These are phyloP conservation scores for Zymoseptoria passerinii DNA, from an alignment of 2,329 filamentous ascomycete species.

Conservation along the genomic window DNA sequence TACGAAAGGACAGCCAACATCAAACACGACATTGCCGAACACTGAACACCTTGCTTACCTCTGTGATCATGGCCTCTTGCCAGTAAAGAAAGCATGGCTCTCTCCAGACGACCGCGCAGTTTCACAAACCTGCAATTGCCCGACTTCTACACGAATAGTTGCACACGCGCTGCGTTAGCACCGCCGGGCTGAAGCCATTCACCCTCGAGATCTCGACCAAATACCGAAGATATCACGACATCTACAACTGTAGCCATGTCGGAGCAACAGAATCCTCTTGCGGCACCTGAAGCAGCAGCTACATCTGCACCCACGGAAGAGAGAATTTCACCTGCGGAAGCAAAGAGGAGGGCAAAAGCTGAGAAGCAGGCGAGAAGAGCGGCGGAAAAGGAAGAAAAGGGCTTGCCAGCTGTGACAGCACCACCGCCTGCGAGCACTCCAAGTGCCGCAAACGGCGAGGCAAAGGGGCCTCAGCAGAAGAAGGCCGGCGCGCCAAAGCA, in stretches of 20 bases:
- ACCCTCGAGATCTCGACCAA: not conserved
- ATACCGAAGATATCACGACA: not conserved
- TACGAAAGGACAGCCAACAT: not conserved
- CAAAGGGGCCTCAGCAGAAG: constrained; percentile 9
- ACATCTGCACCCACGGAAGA: constrained; percentile 17
- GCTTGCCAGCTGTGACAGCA: constrained; percentile 8
- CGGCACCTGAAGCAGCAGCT: constrained; percentile 11
- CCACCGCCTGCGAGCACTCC: not conserved
- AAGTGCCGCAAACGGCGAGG: constrained; percentile 6
- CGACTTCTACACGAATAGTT: not conserved
- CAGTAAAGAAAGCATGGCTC: constrained; percentile 2
- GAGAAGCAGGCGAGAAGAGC: constrained; percentile 84
- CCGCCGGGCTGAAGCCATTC: not conserved
- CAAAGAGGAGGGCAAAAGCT: constrained; percentile 83
- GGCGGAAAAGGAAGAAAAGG: constrained; percentile 26
- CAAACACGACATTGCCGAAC: not conserved
- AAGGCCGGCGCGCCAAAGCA: constrained; percentile 6
- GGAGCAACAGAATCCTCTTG: constrained; percentile 7
- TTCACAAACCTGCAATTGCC: not conserved
- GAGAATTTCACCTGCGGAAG: constrained; percentile 64
- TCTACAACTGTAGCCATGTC: constrained; percentile 7
- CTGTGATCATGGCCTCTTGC: constrained; percentile 2
- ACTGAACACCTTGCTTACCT: not conserved
- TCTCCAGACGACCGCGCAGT: not conserved
- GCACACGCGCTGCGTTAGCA: not conserved